Evolutionary conservation across 805 yeast genomes (phyloP), one percentile per base, ranked within the genome.

Genomic region (Starmerella apicola): DNA sequence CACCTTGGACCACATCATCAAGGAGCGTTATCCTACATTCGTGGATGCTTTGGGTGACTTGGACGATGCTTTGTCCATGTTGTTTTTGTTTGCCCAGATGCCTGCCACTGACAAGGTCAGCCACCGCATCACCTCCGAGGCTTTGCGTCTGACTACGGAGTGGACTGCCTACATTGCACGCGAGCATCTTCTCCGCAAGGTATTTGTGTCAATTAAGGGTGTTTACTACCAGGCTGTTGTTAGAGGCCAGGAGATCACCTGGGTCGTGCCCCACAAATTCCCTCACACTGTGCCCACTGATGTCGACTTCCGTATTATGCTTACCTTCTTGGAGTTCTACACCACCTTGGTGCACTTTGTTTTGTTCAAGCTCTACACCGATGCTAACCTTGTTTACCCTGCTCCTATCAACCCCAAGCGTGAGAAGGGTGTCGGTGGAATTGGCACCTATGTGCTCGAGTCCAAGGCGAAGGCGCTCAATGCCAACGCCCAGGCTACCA

Each of bases 241-340:
- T 34, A 77, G 72, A 60, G 98, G 98, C 50, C 95, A 85, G 61
- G 94, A 83, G 50, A 71, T 91, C 34, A 74, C 88, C 63, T 91
- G 98, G 98, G 74, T 91, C 44, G 94, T 84, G 34, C 98, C 98
- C 19, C 91, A 79, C 72, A 91, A 85, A 62, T 91, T 86, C 67
- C 95, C 98, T 16, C 94, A 88, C 61, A 81, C 81, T 61, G 80
- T 91, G 51, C 97, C 98, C 34, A 64, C 79, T 33, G 97, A 91
- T 61, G 77, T 91, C 44, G 98, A 91, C 64, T 88, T 91, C 68
- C 74, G 91, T 62, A 84, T 91, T 66, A 91, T 91, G 98, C 69
- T 84, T 56, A 88, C 97, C 1, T 91, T 91, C 64, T 71, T 91
- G 57, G 98, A 91, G 64, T 86, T 91, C 63, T 91, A 91, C 65